Evolutionary conservation across 2,329 filamentous ascomycete genomes (phyloP), one percentile per base, ranked within the genome.

Genomic region (Hymenoscyphus fructigenus): DNA sequence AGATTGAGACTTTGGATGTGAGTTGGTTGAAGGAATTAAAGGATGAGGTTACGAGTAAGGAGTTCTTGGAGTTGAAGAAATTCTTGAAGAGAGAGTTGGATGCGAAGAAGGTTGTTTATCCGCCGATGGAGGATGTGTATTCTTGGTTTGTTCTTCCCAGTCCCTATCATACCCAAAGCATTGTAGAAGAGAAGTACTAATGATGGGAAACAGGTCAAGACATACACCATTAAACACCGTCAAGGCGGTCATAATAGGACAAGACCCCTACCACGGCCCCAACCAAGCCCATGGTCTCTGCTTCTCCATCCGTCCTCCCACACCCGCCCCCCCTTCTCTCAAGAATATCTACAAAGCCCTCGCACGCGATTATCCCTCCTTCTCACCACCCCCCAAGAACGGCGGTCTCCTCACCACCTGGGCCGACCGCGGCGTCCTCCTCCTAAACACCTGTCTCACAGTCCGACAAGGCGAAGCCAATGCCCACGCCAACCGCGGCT

Each of bases 221-320:
- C 91, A 96, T 77, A 97, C 94, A 0, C 93, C 95, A 7, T 88
- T 99, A 72, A 82, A 89, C 80, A 89, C 84, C 15, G 93, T 98
- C 77, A 97, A 96, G 78, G 91, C 91, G 64, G 93, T 99, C 66
- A 93, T 99, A 74, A 79, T 98, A 62, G 95, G 95, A 69, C 95
- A 99, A 80, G 95, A 99, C 76, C 95, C 95, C 2, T 99, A 99
- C 78, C 95, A 99, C 81, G 96, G 96, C 77, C 78, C 87, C 76
- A 96, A 96, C 78, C 95, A 99, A 82, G 95, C 95, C 60, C 95
- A 98, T 78, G 95, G 95, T 55, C 88, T 99, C 65, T 94, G 91
- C 76, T 99, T 99, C 83, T 97, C 92, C 58, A 93, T 98, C 63
- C 91, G 91, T 10, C 89, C 94, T 2, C 95, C 95, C 0, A 96